Conservation (phyloP, 331 rosid species). For the Malus hybrid region DNA sequence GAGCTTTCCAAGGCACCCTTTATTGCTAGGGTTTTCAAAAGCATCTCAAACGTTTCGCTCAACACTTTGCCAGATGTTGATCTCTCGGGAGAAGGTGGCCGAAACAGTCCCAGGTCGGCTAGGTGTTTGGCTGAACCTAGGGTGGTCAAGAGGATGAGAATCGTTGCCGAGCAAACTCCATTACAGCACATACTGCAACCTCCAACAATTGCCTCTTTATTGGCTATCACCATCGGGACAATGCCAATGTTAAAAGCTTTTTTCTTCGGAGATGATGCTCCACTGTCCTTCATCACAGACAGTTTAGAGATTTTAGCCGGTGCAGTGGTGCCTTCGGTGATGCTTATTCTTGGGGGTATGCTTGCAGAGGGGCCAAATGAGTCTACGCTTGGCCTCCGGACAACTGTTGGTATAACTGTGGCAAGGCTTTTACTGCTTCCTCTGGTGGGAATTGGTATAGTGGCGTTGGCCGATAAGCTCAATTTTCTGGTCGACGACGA, state of each 20-base stretch:
- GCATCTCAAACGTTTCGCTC: slow-evolving; percentile 38
- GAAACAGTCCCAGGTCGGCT: slow-evolving; percentile 46
- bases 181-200: slow-evolving; percentile 75
- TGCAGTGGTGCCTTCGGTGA: slow-evolving; percentile 82
- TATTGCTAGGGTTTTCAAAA: slow-evolving; percentile 52
- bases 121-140: slow-evolving; percentile 76
- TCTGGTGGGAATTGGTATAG: slow-evolving; percentile 59
- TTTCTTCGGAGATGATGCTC: slow-evolving; percentile 60
- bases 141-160: slow-evolving; percentile 60
- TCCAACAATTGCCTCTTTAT: slow-evolving; percentile 77
- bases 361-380: slow-evolving; percentile 86
- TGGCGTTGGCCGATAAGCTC: slow-evolving; percentile 47
- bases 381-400: slow-evolving; percentile 62
- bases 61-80: slow-evolving; percentile 34
- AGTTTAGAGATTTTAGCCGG: slow-evolving; percentile 61
- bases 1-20: slow-evolving; percentile 72
- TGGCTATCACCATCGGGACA: slow-evolving; percentile 60
- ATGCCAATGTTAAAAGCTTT: slow-evolving; percentile 61
- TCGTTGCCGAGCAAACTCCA: slow-evolving; percentile 77
- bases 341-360: slow-evolving; percentile 88
- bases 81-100: slow-evolving; percentile 19
- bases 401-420: slow-evolving; percentile 56
- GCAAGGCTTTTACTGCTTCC: slow-evolving; percentile 90
- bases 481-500: slow-evolving; percentile 47
- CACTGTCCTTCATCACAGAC: slow-evolving; percentile 59